These are phyloP conservation scores for Nannizzia gypsea DNA, from an alignment of 2,329 filamentous ascomycete species.

Conservation along the genomic window DNA sequence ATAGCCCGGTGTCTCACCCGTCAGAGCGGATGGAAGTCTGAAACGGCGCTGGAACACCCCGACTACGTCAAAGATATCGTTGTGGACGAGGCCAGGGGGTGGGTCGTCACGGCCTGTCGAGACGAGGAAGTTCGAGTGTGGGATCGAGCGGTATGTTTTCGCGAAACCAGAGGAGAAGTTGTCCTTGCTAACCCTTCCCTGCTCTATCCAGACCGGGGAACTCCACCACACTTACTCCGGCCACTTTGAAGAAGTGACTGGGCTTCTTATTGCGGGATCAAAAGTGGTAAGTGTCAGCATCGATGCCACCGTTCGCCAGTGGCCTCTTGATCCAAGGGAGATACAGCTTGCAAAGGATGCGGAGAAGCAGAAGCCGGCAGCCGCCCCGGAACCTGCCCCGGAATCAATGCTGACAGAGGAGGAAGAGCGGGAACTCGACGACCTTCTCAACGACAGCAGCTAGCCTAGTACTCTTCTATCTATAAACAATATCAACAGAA, in stretches of 20 bases:
- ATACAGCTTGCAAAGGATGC: conserved; percentile 45
- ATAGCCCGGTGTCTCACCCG: conserved; percentile 69
- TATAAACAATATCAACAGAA: neutral
- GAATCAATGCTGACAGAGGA: conserved; percentile 62
- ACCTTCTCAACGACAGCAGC: conserved; percentile 67
- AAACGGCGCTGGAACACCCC: conserved; percentile 65
- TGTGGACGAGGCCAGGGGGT: conserved; percentile 55
- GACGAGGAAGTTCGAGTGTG: conserved; percentile 89
- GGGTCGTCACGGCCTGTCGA: conserved; percentile 76
- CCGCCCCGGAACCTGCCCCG: conserved; percentile 33
- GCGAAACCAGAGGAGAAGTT: neutral
- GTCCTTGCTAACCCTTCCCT: conserved; percentile 23
- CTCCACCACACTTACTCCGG: conserved; percentile 64
- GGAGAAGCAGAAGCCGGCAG: conserved; percentile 34
- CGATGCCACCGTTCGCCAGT: conserved; percentile 75
- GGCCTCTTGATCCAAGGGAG: conserved; percentile 57
- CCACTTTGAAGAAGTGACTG: conserved; percentile 89
- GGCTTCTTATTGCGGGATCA: conserved; percentile 51
- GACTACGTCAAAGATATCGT: conserved; percentile 81
- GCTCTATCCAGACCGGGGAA: conserved; percentile 46
- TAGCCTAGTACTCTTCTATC: conserved; percentile 4
- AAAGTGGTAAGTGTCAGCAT: conserved; percentile 71
- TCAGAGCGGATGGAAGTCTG: conserved; percentile 54
- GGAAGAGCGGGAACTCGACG: conserved; percentile 85
- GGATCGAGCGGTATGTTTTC: conserved; percentile 47